Evolutionary conservation across 2,329 filamentous ascomycete species (phyloP).

Genomic region (Clonostachys byssicola): DNA sequence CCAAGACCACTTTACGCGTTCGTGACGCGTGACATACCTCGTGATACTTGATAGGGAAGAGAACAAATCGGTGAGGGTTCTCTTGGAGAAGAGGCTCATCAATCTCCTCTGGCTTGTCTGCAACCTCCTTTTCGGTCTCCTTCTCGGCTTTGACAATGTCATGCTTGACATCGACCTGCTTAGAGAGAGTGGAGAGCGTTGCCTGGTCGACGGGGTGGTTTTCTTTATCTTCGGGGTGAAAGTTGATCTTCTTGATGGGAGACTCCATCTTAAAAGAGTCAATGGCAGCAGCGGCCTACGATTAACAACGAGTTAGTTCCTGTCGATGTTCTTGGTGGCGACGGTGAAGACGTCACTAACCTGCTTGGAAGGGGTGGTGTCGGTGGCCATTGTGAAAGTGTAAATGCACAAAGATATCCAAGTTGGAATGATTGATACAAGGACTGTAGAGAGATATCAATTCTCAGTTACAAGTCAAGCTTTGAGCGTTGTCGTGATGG

Average conservation of each 20-base stretch:
- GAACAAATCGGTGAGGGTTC: slow-evolving; percentile 92
- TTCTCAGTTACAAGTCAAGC: not conserved
- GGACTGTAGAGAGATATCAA: not conserved
- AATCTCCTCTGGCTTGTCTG: slow-evolving; percentile 64
- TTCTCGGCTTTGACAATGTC: slow-evolving; percentile 34
- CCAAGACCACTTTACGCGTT: slow-evolving; percentile 64
- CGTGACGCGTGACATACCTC: slow-evolving; percentile 69
- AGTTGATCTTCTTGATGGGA: slow-evolving; percentile 85
- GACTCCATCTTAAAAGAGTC: slow-evolving; percentile 91
- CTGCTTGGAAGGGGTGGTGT: slow-evolving; percentile 62
- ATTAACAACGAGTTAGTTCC: slow-evolving; percentile 21
- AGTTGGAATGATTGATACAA: slow-evolving; percentile 2
- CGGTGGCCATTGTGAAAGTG: slow-evolving; percentile 62
- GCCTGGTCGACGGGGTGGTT: slow-evolving; percentile 56
- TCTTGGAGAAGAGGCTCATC: slow-evolving; percentile 91
- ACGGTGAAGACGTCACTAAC: slow-evolving; percentile 30
- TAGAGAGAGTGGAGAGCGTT: slow-evolving; percentile 44
- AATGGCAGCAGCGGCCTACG: slow-evolving; percentile 79
- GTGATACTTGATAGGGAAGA: slow-evolving; percentile 99
- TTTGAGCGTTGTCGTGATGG: slow-evolving; percentile 10
- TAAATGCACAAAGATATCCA: not conserved
- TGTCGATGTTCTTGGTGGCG: slow-evolving; percentile 1
- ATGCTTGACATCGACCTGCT: slow-evolving; percentile 56
- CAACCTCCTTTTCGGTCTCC: slow-evolving; percentile 29
- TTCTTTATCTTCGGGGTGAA: slow-evolving; percentile 74